A percentile compares a stretch with the other conserved stretches of the same genome.
Evolutionary conservation across 2,329 filamentous ascomycete genomes (phyloP).

Genomic region (Talaromyces sp.): DNA sequence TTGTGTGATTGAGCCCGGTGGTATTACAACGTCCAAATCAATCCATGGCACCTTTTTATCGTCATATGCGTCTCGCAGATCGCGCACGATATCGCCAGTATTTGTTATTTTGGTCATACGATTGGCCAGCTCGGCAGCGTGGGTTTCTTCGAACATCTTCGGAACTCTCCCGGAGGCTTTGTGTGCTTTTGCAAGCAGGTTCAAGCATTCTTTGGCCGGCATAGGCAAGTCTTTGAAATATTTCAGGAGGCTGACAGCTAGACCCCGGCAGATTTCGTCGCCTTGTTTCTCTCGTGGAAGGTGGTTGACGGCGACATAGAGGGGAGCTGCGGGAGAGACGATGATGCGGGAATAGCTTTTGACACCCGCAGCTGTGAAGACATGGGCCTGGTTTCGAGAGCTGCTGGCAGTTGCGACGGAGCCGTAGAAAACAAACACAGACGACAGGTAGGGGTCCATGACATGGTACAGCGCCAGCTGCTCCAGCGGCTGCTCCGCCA

Average conservation of each 20-base stretch:
- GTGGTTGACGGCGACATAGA: conserved; percentile 84
- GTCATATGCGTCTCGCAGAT: conserved; percentile 69
- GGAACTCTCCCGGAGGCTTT: conserved; percentile 58
- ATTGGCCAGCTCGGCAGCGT: conserved; percentile 85
- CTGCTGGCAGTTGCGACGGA: conserved; percentile 84
- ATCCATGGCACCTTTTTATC: conserved; percentile 79
- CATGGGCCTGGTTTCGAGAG: conserved; percentile 89
- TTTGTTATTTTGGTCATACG: conserved; percentile 79
- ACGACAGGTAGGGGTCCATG: conserved; percentile 72
- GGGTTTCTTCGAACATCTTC: conserved; percentile 78
- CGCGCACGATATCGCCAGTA: conserved; percentile 63
- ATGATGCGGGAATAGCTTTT: conserved; percentile 87
- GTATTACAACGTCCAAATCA: conserved; percentile 82
- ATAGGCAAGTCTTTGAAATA: conserved; percentile 87
- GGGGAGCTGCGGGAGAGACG: conserved; percentile 84
- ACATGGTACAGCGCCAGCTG: conserved; percentile 84
- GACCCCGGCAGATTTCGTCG: conserved; percentile 82
- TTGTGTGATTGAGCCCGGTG: conserved; percentile 60
- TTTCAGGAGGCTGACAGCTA: conserved; percentile 89
- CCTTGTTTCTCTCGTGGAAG: conserved; percentile 92
- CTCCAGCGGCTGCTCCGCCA: conserved; percentile 70
- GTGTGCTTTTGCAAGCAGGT: conserved; percentile 46
- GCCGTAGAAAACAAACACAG: conserved; percentile 87
- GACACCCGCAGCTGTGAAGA: conserved; percentile 84
- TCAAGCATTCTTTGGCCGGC: conserved; percentile 66